Conservation (phyloP, 1,284 basidiomycete species). For the Dichomitus squalens region DNA sequence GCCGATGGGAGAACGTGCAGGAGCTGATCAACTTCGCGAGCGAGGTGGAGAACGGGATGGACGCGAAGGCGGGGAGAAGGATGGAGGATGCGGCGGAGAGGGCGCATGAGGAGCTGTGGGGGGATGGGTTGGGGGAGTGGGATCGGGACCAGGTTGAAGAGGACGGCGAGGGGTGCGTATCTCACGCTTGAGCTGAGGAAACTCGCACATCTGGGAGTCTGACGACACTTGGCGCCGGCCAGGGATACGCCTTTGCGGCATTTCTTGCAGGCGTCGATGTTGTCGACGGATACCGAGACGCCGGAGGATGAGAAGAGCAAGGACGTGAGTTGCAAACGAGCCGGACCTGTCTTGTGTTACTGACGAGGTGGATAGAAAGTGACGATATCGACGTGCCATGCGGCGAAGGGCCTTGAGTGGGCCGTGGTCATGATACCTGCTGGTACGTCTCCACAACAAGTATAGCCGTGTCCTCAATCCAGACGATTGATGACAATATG, state of each 20-base stretch:
- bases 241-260: conserved; percentile 72
- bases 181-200: no score
- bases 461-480: no score
- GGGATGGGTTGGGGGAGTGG: conserved; percentile 21
- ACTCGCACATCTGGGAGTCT: neutral
- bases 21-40: conserved; percentile 78
- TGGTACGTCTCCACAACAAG: conserved; percentile 38
- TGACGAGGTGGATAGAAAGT: conserved; percentile 60
- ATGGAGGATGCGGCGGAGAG: conserved; percentile 10
- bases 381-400: conserved; percentile 86
- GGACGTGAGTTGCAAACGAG: conserved; percentile 43
- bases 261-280: conserved; percentile 85
- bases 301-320: conserved; percentile 59
- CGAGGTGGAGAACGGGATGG: conserved; percentile 42
- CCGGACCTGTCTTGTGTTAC: neutral
- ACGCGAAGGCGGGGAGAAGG: neutral
- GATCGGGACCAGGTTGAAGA: conserved; percentile 26
- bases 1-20: conserved; percentile 85
- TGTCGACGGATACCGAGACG: conserved; percentile 80
- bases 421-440: conserved; percentile 83
- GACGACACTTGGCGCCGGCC: neutral
- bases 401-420: conserved; percentile 93
- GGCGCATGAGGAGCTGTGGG: conserved; percentile 21
- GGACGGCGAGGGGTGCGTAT: conserved; percentile 10
- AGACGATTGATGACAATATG: neutral